Evolutionary conservation across 176 grass and related monocot species (phyloP), one percentile per base, ranked within the genome.

Genomic region (Raddia distichophylla): DNA sequence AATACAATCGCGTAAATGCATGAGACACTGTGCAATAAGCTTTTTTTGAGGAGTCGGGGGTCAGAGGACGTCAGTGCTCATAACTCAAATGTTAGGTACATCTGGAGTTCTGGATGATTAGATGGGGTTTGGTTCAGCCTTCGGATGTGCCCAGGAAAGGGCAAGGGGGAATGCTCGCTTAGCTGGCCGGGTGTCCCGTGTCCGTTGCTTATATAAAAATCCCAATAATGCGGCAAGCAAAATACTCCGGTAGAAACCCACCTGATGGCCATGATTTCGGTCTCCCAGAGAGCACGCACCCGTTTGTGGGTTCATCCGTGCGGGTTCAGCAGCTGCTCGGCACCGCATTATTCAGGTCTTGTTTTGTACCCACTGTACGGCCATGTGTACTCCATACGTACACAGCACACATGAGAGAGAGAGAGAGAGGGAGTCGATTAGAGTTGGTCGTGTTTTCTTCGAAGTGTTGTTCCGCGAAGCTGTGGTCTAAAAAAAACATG

Each of bases 221-320:
- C 47, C 7, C 87, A 89, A 80, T 89, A 68, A 89, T 80, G 18
- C 12, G 8, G 20, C 59, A 16, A 10, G 15, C 47, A 49, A 72
- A 83, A 64, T 46, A 17, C 37, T 40, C 37, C 37, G 37, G 53
- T 50, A n/a, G 70, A 69, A 32, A 52, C 34, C 71, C 71, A 70
- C 59, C 58, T 48, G 57, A 16, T n/a, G 5, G 56, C 82, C 82
- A 85, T 89, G 64, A 85, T 81, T 81, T 50, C 57, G 35, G 82
- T 81, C 47, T 69, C 77, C 77, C 3, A 10, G 48, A 50, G 54
- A 49, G 35, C 16, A 34, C 44, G 40, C 82, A 85, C 22, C 64
- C 9, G 11, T 48, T 20, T 51, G 75, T 84, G 75, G 74, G 75
- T 71, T 37, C 19, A 17, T 46, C n/a, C 11, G 17, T 50, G 45